Percentiles rank a stretch among this genome's conserved stretches.
Conservation (phyloP, 176 grass and related monocot genomes). For the Phyllostachys edulis region DNA sequence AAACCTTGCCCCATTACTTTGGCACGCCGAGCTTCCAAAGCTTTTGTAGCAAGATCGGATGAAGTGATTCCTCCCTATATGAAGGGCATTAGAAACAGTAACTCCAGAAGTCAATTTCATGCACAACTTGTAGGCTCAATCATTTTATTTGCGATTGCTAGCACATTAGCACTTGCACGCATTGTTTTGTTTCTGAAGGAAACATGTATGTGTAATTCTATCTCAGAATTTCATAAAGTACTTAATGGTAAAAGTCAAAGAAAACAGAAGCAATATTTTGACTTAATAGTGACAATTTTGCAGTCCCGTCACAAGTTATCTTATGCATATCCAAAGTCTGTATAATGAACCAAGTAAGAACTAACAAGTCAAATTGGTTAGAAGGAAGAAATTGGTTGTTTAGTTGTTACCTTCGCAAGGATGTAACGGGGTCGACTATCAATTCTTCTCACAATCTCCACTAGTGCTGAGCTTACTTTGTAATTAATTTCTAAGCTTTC, state of each 20-base stretch:
- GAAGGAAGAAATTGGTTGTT: not conserved
- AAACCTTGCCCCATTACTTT: conserved; percentile 94
- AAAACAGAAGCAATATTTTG: not conserved
- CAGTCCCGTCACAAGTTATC: conserved; percentile 1
- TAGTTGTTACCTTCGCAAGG: conserved; percentile 81
- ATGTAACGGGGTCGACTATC: conserved; percentile 69
- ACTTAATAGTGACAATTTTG: not conserved
- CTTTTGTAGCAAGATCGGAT: conserved; percentile 98
- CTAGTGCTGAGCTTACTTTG: conserved; percentile 89
- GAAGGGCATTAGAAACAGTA: conserved; percentile 11
- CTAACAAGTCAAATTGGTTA: not conserved
- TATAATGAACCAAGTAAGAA: conserved; percentile 11
- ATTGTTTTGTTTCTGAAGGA: not conserved
- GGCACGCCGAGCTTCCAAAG: conserved; percentile 78
- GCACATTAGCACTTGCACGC: not conserved
- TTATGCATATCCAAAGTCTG: not conserved
- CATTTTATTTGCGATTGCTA: conserved; percentile 28
- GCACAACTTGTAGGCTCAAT: not conserved
- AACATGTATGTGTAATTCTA: conserved; percentile 16
- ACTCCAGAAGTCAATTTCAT: conserved; percentile 30
- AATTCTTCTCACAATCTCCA: conserved; percentile 81
- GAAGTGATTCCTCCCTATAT: conserved; percentile 95
- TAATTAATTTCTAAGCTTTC: conserved; percentile 97
- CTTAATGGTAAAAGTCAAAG: not conserved
- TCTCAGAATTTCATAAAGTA: conserved; percentile 20